A percentile compares a stretch with the other conserved stretches of the same genome.
phyloP scores from a whole-genome alignment of 2,329 filamentous ascomycete genomes.

The Neofusicoccum laricinum region DNA sequence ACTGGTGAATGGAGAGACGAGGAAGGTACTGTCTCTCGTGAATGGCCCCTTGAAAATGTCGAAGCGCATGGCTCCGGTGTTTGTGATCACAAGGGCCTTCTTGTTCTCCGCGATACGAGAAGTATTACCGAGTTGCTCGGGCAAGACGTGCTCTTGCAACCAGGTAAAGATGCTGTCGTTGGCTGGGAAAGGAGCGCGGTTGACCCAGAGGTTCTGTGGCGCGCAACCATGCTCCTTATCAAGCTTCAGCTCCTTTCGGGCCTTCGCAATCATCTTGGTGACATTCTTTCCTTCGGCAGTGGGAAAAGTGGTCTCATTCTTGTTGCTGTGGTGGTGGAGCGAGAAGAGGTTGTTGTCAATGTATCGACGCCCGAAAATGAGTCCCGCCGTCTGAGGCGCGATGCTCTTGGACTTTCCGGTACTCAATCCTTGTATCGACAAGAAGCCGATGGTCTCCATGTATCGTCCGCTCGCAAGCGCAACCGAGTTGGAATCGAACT shows the following conservation, averaged over 20 bases:
- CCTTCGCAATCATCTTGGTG: constrained; percentile 65
- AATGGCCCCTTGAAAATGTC: constrained; percentile 93
- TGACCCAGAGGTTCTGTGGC: constrained; percentile 78
- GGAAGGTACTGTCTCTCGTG: constrained; percentile 80
- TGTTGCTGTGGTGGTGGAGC: constrained; percentile 74
- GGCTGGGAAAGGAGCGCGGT: constrained; percentile 69
- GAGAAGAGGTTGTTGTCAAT: constrained; percentile 93
- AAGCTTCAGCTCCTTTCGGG: constrained; percentile 67
- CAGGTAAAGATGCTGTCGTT: constrained; percentile 76
- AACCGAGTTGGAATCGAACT: constrained; percentile 74
- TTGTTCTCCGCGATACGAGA: constrained; percentile 43
- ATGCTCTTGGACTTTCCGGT: constrained; percentile 36
- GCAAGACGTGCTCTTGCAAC: constrained; percentile 73
- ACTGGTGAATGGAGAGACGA: constrained; percentile 84
- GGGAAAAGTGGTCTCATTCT: constrained; percentile 69
- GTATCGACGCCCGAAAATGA: constrained; percentile 71
- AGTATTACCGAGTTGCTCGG: constrained; percentile 56
- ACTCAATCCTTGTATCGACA: constrained; percentile 71
- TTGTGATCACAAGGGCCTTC: constrained; percentile 71
- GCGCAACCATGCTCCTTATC: constrained; percentile 80
- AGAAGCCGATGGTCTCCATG: constrained; percentile 92
- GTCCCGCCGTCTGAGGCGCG: constrained; percentile 39
- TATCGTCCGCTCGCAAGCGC: constrained; percentile 86
- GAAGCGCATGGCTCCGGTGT: constrained; percentile 90
- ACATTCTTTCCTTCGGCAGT: constrained; percentile 73